phyloP scores from a whole-genome alignment of 176 grass and related monocot genomes.

The Eremochloa ophiuroides region DNA sequence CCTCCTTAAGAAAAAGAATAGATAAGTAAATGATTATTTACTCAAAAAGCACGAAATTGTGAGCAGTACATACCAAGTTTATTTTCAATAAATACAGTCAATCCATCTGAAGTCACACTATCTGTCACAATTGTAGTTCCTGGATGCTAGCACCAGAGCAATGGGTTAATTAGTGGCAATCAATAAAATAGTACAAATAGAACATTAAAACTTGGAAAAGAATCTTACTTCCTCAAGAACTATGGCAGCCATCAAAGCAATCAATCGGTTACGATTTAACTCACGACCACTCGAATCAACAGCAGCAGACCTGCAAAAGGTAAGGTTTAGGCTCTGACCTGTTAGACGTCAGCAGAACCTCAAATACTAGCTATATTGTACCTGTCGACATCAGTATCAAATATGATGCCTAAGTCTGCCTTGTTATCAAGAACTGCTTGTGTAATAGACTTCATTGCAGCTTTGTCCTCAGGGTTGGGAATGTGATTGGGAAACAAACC shows the following conservation, averaged over 20 bases:
- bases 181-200: constrained; percentile 25
- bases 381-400: constrained; percentile 99
- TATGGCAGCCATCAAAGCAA: constrained; percentile 96
- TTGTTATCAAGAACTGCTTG: constrained; percentile 87
- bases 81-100: constrained; percentile 90
- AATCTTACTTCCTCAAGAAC: constrained; percentile 87
- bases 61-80: constrained; percentile 75
- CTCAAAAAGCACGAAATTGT: constrained; percentile 8
- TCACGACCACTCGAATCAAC: constrained; percentile 82
- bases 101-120: constrained; percentile 95
- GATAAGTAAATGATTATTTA: constrained; percentile 12
- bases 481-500: constrained; percentile 98
- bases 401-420: constrained; percentile 97
- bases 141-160: constrained; percentile 61
- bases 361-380: constrained; percentile 27
- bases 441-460: constrained; percentile 89
- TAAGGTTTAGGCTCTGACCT: not conserved
- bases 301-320: constrained; percentile 79
- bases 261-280: constrained; percentile 78
- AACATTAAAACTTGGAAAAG: constrained; percentile 9
- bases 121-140: constrained; percentile 92
- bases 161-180: constrained; percentile 14
- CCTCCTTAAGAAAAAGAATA: constrained; percentile 58
- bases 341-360: not conserved
- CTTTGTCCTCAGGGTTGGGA: constrained; percentile 95